phyloP scores from a whole-genome alignment of 495 filamentous ascomycete species.

The Podospora australis region DNA sequence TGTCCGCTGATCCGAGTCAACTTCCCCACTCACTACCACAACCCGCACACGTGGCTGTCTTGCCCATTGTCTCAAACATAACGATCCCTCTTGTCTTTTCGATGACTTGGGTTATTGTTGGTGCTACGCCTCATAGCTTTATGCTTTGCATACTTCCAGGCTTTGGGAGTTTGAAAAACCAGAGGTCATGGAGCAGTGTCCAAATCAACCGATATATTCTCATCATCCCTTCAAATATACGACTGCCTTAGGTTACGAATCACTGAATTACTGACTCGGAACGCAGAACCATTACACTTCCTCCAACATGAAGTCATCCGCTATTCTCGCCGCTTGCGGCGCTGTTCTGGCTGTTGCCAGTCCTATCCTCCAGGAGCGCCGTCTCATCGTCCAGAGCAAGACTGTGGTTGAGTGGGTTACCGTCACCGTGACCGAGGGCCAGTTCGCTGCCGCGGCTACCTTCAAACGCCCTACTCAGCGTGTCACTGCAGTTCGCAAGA shows the following conservation, averaged over 20 bases:
- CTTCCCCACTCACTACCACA: no score
- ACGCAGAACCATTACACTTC: constrained; percentile 1
- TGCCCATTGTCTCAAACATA: constrained; percentile 5
- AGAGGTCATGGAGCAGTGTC: no score
- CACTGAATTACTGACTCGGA: not conserved
- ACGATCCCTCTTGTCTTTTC: no score
- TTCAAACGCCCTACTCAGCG: constrained; percentile 11
- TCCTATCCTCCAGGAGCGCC: constrained; percentile 53
- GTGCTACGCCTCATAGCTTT: no score
- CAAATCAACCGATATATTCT: not conserved
- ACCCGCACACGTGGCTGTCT: constrained; percentile 3
- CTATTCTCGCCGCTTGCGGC: constrained; percentile 54
- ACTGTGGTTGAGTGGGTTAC: constrained; percentile 55
- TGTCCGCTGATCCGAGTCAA: constrained; percentile 8
- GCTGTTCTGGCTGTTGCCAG: constrained; percentile 55
- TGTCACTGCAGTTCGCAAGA: constrained; percentile 11
- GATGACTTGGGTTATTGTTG: no score
- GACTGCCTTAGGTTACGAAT: no score
- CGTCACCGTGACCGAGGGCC: constrained; percentile 50
- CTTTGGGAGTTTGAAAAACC: no score
- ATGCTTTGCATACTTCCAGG: no score
- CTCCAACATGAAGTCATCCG: constrained; percentile 62
- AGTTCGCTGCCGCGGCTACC: constrained; percentile 6
- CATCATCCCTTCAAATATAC: not conserved
- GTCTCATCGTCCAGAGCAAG: constrained; percentile 49